Percentiles rank a stretch among this genome's conserved stretches.
Conservation (phyloP, 495 filamentous ascomycete species). For the Xylaria longipes region DNA sequence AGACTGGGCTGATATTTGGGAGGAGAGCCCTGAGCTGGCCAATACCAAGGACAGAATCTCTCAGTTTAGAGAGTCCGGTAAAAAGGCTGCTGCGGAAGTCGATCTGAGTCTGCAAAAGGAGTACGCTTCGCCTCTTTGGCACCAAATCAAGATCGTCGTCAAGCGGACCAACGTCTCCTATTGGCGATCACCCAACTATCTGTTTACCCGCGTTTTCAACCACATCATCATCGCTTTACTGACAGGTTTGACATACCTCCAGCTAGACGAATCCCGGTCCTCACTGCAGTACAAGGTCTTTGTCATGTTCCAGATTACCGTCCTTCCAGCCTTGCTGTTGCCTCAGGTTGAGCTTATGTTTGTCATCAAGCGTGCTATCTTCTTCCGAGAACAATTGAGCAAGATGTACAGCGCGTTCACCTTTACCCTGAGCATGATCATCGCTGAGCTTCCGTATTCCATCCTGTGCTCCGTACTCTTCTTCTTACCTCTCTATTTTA, state of each 20-base stretch:
- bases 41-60: conserved; percentile 69
- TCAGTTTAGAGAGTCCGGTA: conserved; percentile 67
- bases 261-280: conserved; percentile 69
- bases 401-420: conserved; percentile 80
- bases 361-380: conserved; percentile 73
- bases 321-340: conserved; percentile 77
- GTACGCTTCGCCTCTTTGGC: conserved; percentile 75
- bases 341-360: conserved; percentile 79
- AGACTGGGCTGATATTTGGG: conserved; percentile 85
- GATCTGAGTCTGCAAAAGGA: conserved; percentile 62
- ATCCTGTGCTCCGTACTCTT: conserved; percentile 75
- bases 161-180: conserved; percentile 69
- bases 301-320: conserved; percentile 81
- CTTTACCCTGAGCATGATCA: conserved; percentile 71
- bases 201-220: conserved; percentile 78
- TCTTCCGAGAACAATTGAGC: conserved; percentile 77
- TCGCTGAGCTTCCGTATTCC: conserved; percentile 79
- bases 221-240: conserved; percentile 75
- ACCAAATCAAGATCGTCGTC: conserved; percentile 72
- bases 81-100: conserved; percentile 51
- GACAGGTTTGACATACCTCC: conserved; percentile 74
- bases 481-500: conserved; percentile 78
- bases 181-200: conserved; percentile 75
- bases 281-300: conserved; percentile 82
- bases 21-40: conserved; percentile 71